phyloP scores from a whole-genome alignment of 2,329 filamentous ascomycete species.

The Epichloe amarillans region DNA sequence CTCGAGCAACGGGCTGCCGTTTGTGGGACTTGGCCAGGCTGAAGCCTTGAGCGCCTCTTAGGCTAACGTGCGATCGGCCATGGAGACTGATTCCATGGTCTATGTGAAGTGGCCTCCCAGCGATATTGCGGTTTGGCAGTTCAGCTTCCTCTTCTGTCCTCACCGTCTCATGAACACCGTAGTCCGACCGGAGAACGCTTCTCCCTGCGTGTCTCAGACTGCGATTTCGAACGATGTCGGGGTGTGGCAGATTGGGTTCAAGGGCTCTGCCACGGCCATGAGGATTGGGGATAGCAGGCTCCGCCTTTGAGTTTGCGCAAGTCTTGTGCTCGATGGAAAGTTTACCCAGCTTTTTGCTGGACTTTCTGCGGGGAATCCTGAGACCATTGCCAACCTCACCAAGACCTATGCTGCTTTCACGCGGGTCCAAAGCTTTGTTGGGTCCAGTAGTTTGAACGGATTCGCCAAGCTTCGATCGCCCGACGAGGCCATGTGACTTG shows the following conservation, averaged over 20 bases:
- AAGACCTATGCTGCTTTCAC: not conserved
- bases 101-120: conserved; percentile 13
- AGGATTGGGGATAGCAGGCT: not conserved
- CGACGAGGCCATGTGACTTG: not conserved
- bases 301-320: not conserved
- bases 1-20: conserved; percentile 54
- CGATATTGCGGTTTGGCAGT: conserved; percentile 13
- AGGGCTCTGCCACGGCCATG: no score
- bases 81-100: conserved; percentile 30
- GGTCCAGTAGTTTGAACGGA: not conserved
- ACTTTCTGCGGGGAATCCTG: conserved; percentile 6
- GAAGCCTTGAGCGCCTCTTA: conserved; percentile 35
- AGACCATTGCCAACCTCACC: not conserved
- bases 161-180: not conserved
- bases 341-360: conserved; percentile 6
- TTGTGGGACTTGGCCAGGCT: conserved; percentile 41
- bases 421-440: not conserved
- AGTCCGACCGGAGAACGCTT: not conserved
- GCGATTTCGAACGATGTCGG: not conserved
- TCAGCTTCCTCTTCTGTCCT: conserved; percentile 11
- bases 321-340: not conserved
- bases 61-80: conserved; percentile 39
- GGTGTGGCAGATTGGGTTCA: not conserved
- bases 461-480: not conserved
- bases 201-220: not conserved